Evolutionary conservation across 2,329 filamentous ascomycete genomes (phyloP).

Genomic region (Cadophora gregata): DNA sequence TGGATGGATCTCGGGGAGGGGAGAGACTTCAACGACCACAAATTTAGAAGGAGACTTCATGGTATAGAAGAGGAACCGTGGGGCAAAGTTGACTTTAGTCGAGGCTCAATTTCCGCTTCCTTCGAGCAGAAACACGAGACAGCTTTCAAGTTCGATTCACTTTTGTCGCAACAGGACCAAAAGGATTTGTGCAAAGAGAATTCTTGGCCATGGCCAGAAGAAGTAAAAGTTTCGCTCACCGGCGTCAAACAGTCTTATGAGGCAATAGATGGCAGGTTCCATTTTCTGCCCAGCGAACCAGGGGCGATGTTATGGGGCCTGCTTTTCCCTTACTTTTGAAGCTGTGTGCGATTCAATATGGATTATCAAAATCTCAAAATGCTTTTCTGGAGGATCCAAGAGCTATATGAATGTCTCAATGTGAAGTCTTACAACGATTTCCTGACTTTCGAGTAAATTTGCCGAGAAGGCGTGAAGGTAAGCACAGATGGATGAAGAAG

Average conservation of each 20-base stretch:
- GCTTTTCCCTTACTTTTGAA: too few relatives aligned
- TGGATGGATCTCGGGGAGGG: conserved; percentile 32
- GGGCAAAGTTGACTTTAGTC: conserved; percentile 13
- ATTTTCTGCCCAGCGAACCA: neutral
- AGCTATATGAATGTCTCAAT: too few relatives aligned
- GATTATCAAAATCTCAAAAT: too few relatives aligned
- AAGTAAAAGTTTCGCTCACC: conserved; percentile 13
- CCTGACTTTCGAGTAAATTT: too few relatives aligned
- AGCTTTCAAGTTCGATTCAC: conserved; percentile 27
- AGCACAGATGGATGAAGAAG: too few relatives aligned
- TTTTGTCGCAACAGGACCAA: conserved; percentile 24
- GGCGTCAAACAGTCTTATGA: conserved; percentile 15
- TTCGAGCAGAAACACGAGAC: conserved; percentile 25
- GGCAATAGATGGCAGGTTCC: conserved; percentile 17
- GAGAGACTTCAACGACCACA: conserved; percentile 16
- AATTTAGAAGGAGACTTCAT: conserved; percentile 22
- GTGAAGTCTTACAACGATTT: too few relatives aligned
- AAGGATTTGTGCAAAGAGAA: conserved; percentile 18
- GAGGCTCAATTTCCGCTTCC: conserved; percentile 26
- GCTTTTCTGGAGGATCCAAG: too few relatives aligned
- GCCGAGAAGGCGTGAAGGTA: too few relatives aligned
- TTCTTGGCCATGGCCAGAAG: conserved; percentile 18
- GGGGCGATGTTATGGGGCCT: neutral
- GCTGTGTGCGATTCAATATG: too few relatives aligned
- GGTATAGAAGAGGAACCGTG: neutral